These are phyloP conservation scores for Artemisia tridentata DNA, from an alignment of 129 eudicot genomes.

Conservation along the genomic window DNA sequence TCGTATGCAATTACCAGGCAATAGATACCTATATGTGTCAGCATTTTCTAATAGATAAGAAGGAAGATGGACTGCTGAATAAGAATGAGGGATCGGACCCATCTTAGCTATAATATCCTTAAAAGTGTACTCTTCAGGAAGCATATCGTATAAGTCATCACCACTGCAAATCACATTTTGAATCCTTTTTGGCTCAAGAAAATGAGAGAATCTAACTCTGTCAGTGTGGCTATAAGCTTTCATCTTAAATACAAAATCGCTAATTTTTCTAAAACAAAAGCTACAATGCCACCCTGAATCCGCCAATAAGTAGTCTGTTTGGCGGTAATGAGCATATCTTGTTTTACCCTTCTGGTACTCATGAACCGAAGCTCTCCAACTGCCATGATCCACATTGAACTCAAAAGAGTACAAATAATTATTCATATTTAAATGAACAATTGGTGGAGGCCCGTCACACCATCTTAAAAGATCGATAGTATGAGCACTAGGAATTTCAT, in stretches of 20 bases:
- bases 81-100: conserved; percentile 74
- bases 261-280: conserved; percentile 58
- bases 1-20: conserved; percentile 71
- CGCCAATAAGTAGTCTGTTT: conserved; percentile 48
- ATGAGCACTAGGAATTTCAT: conserved; percentile 72
- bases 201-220: conserved; percentile 64
- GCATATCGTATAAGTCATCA: conserved; percentile 67
- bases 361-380: conserved; percentile 81
- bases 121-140: conserved; percentile 77
- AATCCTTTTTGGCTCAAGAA: conserved; percentile 55
- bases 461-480: conserved; percentile 69
- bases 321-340: conserved; percentile 63
- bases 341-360: conserved; percentile 58
- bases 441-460: conserved; percentile 64
- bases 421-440: conserved; percentile 54
- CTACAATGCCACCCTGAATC: conserved; percentile 90
- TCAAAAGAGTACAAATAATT: conserved; percentile 70
- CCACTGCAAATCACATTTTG: conserved; percentile 66
- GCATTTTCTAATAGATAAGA: conserved; percentile 46
- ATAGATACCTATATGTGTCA: conserved; percentile 54
- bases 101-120: conserved; percentile 62
- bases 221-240: conserved; percentile 78
- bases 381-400: conserved; percentile 38
- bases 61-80: conserved; percentile 71
- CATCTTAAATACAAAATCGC: conserved; percentile 76